Percentiles rank a stretch among this genome's conserved stretches.
Evolutionary conservation across 805 yeast genomes (phyloP).

Genomic region (Jamesozyma lodderae): DNA sequence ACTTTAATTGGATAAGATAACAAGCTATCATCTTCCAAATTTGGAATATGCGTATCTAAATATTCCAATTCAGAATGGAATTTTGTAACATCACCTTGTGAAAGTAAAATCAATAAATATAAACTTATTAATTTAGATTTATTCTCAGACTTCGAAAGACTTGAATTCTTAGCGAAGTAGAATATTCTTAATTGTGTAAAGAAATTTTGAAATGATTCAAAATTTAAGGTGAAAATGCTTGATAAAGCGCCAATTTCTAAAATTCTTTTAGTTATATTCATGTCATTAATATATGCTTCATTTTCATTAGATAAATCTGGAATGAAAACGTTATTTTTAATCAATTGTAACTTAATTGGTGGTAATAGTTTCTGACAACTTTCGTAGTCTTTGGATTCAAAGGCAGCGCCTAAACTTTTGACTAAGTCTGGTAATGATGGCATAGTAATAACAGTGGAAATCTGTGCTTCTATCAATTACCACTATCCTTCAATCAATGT

Average conservation of each 20-base stretch:
- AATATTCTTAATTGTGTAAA: slow-evolving; percentile 71
- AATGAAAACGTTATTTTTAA: slow-evolving; percentile 66
- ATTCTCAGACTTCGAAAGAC: slow-evolving; percentile 42
- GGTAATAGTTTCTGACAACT: slow-evolving; percentile 56
- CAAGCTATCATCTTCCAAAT: slow-evolving; percentile 55
- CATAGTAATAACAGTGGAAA: neutral
- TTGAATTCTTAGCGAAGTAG: slow-evolving; percentile 39
- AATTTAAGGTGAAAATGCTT: slow-evolving; percentile 54
- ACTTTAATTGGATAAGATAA: slow-evolving; percentile 78
- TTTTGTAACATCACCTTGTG: slow-evolving; percentile 75
- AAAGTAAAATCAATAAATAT: slow-evolving; percentile 63
- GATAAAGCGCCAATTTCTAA: slow-evolving; percentile 83
- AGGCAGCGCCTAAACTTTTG: slow-evolving; percentile 55
- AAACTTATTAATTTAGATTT: slow-evolving; percentile 67
- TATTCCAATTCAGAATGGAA: slow-evolving; percentile 86
- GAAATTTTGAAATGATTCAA: slow-evolving; percentile 60
- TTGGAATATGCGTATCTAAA: slow-evolving; percentile 41
- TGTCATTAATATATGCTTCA: slow-evolving; percentile 45
- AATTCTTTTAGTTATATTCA: slow-evolving; percentile 69
- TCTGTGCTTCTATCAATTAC: neutral
- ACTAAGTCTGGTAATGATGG: slow-evolving; percentile 56
- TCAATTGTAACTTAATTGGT: slow-evolving; percentile 67
- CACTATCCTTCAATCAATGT: neutral
- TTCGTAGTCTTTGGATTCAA: slow-evolving; percentile 50
- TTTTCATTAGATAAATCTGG: slow-evolving; percentile 42